Base-by-base conservation (phyloP, 805 yeast genomes). In the Teunomyces atbi region DNA sequence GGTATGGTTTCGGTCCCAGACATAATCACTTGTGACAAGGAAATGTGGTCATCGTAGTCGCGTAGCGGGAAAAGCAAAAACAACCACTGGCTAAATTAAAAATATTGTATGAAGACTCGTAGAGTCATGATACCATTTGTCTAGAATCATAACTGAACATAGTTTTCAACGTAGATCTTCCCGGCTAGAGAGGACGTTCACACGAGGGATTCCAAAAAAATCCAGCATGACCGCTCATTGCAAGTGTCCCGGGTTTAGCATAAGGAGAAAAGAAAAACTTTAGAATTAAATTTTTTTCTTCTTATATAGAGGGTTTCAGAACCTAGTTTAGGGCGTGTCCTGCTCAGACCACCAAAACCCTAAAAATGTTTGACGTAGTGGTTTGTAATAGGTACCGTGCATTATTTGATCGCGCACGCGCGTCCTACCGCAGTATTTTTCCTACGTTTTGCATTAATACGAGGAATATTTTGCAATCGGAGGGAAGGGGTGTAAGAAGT, bases 121-220 rank as follows among this genome's bases (percentile, higher is more conserved):
- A 48, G 50, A 48, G 50, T 42, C 50, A 29, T 21, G 45, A 41
- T 20, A 28, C 49, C 45, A 46, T 49, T 34, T 19, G 21, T 42
- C 26, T 41, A 45, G 48, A 45, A 45, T 36, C 43, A 27, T 49
- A 40, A 46, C 53, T 48, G 53, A 52, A 50, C 50, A 43, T 43
- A 42, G 47, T 28, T 35, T 41, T 34, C 44, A 41, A 11, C 19
- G 11, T 49, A 43, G 34, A 36, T 54, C 54, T 54, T 29, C 44
- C 58, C 45, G 48, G 54, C 52, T 42, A 51, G 49, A 51, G 58
- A 53, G 57, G 45, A 49, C 55, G 44, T 27, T 35, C 55, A 51
- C 49, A 49, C 51, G 51, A 49, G 53, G 51, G 58, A 50, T 42
- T 7, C 23, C 23, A 8, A 43, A 38, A 6, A 5, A 15, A 30